phyloP scores from a whole-genome alignment of 768 basidiomycete species.

The Hygrocybe punicea region DNA sequence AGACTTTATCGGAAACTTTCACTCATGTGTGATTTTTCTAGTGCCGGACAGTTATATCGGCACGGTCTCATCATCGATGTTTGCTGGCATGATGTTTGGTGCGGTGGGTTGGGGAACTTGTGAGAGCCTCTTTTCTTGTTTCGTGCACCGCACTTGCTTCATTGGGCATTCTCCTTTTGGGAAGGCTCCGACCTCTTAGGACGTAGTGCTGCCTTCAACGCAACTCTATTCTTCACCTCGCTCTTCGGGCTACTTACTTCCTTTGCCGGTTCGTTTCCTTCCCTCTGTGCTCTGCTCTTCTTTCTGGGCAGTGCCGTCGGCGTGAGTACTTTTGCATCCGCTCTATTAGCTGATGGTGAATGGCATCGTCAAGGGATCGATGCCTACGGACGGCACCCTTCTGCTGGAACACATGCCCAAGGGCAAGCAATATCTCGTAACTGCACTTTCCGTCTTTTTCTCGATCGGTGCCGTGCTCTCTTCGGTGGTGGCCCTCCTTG shows the following conservation, averaged over 20 bases:
- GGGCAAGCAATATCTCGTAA: slow-evolving; percentile 88
- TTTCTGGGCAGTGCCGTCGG: slow-evolving; percentile 91
- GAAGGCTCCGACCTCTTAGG: slow-evolving; percentile 84
- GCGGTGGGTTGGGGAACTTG: slow-evolving; percentile 91
- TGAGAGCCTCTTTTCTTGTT: slow-evolving; percentile 26
- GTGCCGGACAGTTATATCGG: slow-evolving; percentile 79
- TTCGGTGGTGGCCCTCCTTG: slow-evolving; percentile 71
- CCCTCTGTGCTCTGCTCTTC: slow-evolving; percentile 76
- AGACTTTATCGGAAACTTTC: neutral
- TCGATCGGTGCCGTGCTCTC: slow-evolving; percentile 86
- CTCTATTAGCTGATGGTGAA: neutral
- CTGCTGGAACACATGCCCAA: slow-evolving; percentile 90
- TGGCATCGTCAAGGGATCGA: slow-evolving; percentile 61
- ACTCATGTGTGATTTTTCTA: slow-evolving; percentile 22
- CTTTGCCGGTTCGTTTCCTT: slow-evolving; percentile 61
- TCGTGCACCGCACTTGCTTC: neutral
- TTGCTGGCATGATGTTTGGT: slow-evolving; percentile 97
- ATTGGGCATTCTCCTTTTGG: neutral
- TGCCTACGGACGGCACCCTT: slow-evolving; percentile 96
- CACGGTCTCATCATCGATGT: slow-evolving; percentile 80
- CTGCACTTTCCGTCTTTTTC: slow-evolving; percentile 92
- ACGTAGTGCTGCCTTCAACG: slow-evolving; percentile 86
- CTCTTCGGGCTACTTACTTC: slow-evolving; percentile 83
- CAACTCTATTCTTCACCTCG: slow-evolving; percentile 85
- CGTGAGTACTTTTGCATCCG: slow-evolving; percentile 44